Evolutionary conservation across 2,329 filamentous ascomycete species (phyloP).

Genomic region (Nemania abortiva): DNA sequence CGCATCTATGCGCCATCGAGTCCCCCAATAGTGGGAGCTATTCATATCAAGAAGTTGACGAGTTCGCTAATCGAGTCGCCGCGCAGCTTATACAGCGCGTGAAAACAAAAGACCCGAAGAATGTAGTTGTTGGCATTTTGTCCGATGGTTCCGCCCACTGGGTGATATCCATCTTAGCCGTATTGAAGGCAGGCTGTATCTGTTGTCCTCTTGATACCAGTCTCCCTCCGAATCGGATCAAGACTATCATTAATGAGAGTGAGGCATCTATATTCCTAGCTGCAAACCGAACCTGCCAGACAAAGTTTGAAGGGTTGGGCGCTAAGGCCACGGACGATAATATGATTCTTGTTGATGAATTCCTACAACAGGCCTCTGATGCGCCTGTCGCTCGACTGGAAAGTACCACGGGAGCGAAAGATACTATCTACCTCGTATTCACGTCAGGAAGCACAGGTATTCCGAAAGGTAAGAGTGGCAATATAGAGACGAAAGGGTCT

Average conservation of each 20-base stretch:
- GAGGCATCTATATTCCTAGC: constrained; percentile 12
- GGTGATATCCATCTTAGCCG: constrained; percentile 32
- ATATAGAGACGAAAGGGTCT: neutral
- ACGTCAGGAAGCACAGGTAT: constrained; percentile 23
- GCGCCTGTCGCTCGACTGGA: neutral
- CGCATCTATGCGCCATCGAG: constrained; percentile 14
- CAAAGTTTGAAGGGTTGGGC: neutral
- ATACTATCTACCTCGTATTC: constrained; percentile 16
- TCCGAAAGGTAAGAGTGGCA: constrained; percentile 15
- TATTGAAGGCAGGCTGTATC: constrained; percentile 35
- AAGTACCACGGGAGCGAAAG: neutral
- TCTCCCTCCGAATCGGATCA: constrained; percentile 8
- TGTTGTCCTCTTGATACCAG: constrained; percentile 32
- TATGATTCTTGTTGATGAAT: constrained; percentile 13
- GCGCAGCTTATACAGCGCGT: neutral
- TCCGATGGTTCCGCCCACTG: constrained; percentile 34
- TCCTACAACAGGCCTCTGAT: neutral
- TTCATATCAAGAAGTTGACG: constrained; percentile 3
- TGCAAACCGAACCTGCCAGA: constrained; percentile 1
- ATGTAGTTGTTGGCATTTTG: constrained; percentile 16
- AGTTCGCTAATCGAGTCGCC: constrained; percentile 2
- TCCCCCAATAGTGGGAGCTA: neutral
- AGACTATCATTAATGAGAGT: constrained; percentile 9
- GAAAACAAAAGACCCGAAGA: neutral
- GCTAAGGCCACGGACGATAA: neutral